Evolutionary conservation across 192 early-diverging fungal species (phyloP).

Genomic region (Physocladia obscura): DNA sequence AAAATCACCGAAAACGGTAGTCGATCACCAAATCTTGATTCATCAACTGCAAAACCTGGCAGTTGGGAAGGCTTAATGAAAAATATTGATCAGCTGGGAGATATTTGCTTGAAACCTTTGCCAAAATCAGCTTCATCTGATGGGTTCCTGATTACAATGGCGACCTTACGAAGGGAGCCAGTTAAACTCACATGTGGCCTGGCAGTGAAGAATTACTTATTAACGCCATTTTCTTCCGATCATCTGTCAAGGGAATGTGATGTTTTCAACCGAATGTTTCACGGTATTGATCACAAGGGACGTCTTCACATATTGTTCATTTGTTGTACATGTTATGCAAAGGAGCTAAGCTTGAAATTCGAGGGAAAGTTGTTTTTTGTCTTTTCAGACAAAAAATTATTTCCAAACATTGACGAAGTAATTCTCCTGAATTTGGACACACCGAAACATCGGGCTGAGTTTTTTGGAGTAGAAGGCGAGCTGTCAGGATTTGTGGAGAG

Average conservation of each 20-base stretch:
- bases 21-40: background rate
- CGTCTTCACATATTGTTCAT: background rate
- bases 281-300: background rate
- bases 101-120: background rate
- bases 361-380: background rate
- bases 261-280: slow-evolving; percentile 9
- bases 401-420: slow-evolving; percentile 12
- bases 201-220: slow-evolving; percentile 1
- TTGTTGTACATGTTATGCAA: background rate
- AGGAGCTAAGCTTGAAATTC: background rate
- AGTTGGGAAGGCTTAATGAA: background rate
- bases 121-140: slow-evolving; percentile 8
- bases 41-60: background rate
- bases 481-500: background rate
- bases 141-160: background rate
- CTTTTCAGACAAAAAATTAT: background rate
- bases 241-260: background rate
- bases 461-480: background rate
- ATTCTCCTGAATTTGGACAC: background rate
- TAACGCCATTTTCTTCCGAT: background rate
- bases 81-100: background rate
- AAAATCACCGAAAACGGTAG: background rate
- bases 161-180: background rate
- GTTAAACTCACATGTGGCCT: background rate
- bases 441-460: background rate